Conservation (phyloP, 257 asterid genomes). For the Solanum tarapatanum region DNA sequence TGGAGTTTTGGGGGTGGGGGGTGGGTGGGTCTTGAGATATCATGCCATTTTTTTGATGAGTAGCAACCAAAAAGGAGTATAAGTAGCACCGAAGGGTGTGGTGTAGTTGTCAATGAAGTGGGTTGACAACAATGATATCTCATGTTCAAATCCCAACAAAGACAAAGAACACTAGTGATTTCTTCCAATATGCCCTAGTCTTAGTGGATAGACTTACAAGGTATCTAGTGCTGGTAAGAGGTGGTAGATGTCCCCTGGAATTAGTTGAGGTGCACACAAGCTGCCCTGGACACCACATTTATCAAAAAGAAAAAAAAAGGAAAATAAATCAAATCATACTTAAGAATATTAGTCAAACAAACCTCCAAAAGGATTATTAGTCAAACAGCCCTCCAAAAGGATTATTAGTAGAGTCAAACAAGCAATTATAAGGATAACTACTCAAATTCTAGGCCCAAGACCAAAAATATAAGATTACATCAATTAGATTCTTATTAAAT, state of each 20-base stretch:
- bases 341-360: not conserved
- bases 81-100: not conserved
- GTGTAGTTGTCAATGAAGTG: not conserved
- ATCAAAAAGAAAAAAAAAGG: not conserved
- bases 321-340: not conserved
- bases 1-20: not conserved
- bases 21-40: not conserved
- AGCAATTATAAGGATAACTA: not conserved
- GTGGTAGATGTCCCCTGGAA: not conserved
- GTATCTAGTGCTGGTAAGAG: not conserved
- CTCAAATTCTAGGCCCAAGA: not conserved
- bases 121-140: not conserved
- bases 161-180: not conserved
- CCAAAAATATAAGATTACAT: not conserved
- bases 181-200: not conserved
- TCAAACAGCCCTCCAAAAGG: not conserved
- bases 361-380: not conserved
- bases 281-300: not conserved
- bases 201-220: not conserved
- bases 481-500: not conserved
- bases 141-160: not conserved
- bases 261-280: not conserved
- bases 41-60: not conserved
- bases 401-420: not conserved
- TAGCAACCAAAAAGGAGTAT: not conserved